A percentile compares a stretch with the other conserved stretches of the same genome.
Conservation (phyloP, 441 rosid species). For the Syzygium malaccense region DNA sequence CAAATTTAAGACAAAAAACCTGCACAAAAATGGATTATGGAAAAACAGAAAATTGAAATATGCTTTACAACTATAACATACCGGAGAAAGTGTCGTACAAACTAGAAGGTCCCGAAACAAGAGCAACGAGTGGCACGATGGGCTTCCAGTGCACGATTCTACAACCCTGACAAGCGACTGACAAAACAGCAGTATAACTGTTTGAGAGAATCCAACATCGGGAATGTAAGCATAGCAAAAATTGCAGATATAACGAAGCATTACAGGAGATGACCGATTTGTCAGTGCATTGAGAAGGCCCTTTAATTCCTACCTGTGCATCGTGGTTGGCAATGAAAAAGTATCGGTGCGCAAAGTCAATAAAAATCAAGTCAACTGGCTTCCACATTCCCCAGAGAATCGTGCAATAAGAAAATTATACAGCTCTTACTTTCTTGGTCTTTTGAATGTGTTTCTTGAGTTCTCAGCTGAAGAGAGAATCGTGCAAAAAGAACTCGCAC, state of each 20-base stretch:
- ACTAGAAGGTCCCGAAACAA: constrained; percentile 86
- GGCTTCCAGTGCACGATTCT: constrained; percentile 67
- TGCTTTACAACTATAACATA: constrained; percentile 26
- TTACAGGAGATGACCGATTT: neutral
- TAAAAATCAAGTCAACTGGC: neutral
- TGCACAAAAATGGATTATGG: constrained; percentile 6
- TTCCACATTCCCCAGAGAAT: neutral
- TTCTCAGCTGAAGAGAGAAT: too few relatives aligned
- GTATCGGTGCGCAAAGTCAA: neutral
- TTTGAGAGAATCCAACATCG: neutral
- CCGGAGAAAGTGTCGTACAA: constrained; percentile 83
- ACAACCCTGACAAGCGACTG: constrained; percentile 84
- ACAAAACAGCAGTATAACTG: constrained; percentile 7
- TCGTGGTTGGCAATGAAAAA: neutral
- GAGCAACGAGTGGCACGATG: constrained; percentile 61
- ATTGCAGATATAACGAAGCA: neutral
- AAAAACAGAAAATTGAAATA: constrained; percentile 1
- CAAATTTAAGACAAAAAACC: neutral
- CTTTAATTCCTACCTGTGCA: neutral
- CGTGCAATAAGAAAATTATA: constrained; percentile 1
- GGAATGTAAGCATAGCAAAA: neutral
- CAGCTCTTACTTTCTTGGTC: neutral
- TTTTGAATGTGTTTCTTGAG: too few relatives aligned
- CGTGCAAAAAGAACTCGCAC: too few relatives aligned
- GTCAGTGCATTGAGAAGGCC: neutral